phyloP scores from a whole-genome alignment of 768 basidiomycete genomes.

The Suillus ampliporus region DNA sequence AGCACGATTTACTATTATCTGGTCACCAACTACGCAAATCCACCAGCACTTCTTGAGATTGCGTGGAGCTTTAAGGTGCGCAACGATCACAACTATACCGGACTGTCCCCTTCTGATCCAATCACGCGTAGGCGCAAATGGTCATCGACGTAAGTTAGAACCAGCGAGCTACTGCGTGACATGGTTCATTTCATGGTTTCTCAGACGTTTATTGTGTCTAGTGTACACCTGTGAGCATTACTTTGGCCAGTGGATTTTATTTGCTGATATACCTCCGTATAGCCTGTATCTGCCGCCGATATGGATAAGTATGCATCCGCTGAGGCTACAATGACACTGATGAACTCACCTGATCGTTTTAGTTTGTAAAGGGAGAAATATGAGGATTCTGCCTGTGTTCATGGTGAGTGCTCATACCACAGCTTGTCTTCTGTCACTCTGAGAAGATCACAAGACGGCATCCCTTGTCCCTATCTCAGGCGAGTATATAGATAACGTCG shows the following conservation, averaged over 20 bases:
- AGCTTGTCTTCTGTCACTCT: not conserved
- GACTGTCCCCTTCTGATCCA: not conserved
- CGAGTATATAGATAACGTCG: not conserved
- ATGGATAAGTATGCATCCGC: not conserved
- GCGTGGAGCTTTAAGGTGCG: slow-evolving; percentile 50
- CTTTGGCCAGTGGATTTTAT: not conserved
- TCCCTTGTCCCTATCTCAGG: not conserved
- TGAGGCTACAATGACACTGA: not conserved
- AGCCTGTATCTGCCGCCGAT: not conserved
- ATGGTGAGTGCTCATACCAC: not conserved
- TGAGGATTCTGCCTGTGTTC: not conserved
- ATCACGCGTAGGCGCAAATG: not conserved
- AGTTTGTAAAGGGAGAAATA: not conserved
- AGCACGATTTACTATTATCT: slow-evolving; percentile 66
- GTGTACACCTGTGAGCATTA: not conserved
- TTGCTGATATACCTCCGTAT: not conserved
- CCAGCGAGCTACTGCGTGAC: not conserved
- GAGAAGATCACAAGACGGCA: not conserved
- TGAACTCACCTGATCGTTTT: not conserved
- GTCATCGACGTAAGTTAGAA: not conserved
- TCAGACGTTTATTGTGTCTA: not conserved
- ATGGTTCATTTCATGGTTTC: not conserved
- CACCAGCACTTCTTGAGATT: slow-evolving; percentile 45
- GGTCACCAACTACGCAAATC: slow-evolving; percentile 58
- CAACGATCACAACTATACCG: not conserved